phyloP scores from a whole-genome alignment of 345 rosid genomes.

The Abelmoschus esculentus region DNA sequence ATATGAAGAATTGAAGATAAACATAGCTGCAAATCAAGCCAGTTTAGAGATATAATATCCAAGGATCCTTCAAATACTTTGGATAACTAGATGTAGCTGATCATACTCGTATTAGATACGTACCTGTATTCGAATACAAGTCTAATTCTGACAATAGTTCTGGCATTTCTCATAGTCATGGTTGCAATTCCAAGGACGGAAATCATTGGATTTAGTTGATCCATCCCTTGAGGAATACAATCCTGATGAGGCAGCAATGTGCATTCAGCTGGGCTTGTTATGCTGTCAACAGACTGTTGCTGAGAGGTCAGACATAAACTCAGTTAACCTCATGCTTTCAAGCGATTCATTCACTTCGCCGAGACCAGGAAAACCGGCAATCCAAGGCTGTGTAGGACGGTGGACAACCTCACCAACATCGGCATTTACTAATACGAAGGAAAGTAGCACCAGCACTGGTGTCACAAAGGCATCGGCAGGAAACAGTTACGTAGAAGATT shows the following conservation, averaged over 20 bases:
- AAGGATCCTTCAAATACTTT: neutral
- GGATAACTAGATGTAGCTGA: neutral
- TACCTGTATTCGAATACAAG: too few species aligned
- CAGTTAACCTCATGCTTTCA: constrained; percentile 74
- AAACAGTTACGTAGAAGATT: constrained; percentile 52
- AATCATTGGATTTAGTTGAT: constrained; percentile 58
- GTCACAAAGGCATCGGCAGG: constrained; percentile 34
- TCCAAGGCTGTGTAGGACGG: constrained; percentile 49
- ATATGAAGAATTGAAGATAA: neutral
- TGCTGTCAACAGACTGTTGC: constrained; percentile 62
- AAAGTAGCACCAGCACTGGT: constrained; percentile 29
- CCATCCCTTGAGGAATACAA: constrained; percentile 46
- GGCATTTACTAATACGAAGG: constrained; percentile 29
- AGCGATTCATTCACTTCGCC: constrained; percentile 71
- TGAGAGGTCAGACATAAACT: constrained; percentile 76
- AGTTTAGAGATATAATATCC: neutral
- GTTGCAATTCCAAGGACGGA: constrained; percentile 49
- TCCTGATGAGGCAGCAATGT: constrained; percentile 64
- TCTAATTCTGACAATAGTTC: neutral
- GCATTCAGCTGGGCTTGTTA: constrained; percentile 68
- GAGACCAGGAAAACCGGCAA: constrained; percentile 68
- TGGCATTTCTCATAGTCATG: constrained; percentile 43
- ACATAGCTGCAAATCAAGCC: neutral
- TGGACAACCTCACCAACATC: constrained; percentile 39
- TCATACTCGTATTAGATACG: neutral